These are phyloP conservation scores for Fusarium sp. DNA, from an alignment of 2,329 filamentous ascomycete species.

Conservation along the genomic window DNA sequence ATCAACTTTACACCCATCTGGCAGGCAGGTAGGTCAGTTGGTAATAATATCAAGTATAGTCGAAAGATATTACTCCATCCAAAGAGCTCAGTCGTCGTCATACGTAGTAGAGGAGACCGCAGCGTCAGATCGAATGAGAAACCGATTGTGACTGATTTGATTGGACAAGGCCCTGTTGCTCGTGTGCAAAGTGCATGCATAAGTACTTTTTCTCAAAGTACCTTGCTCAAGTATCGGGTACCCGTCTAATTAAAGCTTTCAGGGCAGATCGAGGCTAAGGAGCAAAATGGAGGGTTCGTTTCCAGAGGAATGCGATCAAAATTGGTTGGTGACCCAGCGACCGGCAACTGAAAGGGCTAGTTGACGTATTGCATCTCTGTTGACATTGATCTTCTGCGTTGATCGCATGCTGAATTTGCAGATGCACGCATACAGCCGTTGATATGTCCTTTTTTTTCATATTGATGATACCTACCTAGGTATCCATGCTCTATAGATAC, in stretches of 20 bases:
- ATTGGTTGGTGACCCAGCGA: conserved; percentile 38
- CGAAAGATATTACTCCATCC: neutral
- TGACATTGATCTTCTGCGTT: too few relatives aligned
- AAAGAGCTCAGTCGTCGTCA: neutral
- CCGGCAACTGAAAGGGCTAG: conserved; percentile 23
- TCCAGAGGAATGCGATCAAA: conserved; percentile 45
- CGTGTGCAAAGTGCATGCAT: conserved; percentile 45
- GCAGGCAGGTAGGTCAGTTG: neutral
- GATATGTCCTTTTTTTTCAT: neutral
- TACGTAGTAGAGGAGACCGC: conserved; percentile 27
- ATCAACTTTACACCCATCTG: neutral
- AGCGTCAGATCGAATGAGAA: conserved; percentile 29
- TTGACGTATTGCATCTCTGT: conserved; percentile 8
- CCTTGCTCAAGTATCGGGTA: conserved; percentile 11
- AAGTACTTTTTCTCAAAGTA: conserved; percentile 34
- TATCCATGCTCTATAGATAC: neutral
- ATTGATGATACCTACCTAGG: neutral
- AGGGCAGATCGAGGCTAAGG: conserved; percentile 33
- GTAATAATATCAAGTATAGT: neutral
- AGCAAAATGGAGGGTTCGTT: conserved; percentile 32
- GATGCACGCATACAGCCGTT: neutral
- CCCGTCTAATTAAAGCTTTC: conserved; percentile 33
- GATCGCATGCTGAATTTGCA: conserved; percentile 16
- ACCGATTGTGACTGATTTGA: conserved; percentile 9
- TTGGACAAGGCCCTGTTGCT: conserved; percentile 1